Percentiles rank a stretch among this genome's conserved stretches.
These are phyloP conservation scores for Dactylis glomerata DNA, from an alignment of 176 grass and related monocot genomes.

Conservation along the genomic window DNA sequence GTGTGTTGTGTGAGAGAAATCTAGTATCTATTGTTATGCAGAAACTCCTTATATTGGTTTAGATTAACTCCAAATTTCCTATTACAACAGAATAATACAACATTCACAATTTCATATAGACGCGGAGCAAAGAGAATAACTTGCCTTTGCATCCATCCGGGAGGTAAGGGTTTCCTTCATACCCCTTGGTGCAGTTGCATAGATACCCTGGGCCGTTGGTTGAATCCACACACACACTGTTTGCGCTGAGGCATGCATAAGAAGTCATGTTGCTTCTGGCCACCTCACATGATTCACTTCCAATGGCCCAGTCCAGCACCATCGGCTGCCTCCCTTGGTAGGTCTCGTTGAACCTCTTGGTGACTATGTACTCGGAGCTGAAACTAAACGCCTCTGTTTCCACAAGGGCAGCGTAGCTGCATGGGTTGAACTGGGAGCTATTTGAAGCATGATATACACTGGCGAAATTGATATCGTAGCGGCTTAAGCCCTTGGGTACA, in stretches of 20 bases:
- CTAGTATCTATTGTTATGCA: background rate
- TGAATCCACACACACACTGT: background rate
- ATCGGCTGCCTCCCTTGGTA: background rate
- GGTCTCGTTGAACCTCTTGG: conserved; percentile 11
- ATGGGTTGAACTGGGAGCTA: background rate
- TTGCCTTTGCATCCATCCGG: background rate
- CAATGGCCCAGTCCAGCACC: conserved; percentile 32
- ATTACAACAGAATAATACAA: background rate
- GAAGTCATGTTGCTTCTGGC: background rate
- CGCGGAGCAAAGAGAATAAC: background rate
- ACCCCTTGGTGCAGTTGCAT: background rate
- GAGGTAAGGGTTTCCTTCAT: conserved; percentile 6
- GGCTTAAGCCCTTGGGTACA: background rate
- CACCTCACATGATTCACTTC: background rate
- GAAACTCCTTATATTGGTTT: background rate
- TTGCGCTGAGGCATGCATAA: background rate
- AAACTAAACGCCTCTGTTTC: background rate
- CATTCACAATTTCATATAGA: background rate
- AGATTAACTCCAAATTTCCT: background rate
- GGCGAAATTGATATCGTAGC: background rate
- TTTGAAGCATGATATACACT: background rate
- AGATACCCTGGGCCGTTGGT: background rate
- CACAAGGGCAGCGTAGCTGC: conserved; percentile 7
- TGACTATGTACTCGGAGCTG: conserved; percentile 8
- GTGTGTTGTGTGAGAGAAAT: background rate